These are phyloP conservation scores for Jimgerdemannia flammicorona DNA, from an alignment of 192 early-diverging fungal genomes.

Conservation along the genomic window DNA sequence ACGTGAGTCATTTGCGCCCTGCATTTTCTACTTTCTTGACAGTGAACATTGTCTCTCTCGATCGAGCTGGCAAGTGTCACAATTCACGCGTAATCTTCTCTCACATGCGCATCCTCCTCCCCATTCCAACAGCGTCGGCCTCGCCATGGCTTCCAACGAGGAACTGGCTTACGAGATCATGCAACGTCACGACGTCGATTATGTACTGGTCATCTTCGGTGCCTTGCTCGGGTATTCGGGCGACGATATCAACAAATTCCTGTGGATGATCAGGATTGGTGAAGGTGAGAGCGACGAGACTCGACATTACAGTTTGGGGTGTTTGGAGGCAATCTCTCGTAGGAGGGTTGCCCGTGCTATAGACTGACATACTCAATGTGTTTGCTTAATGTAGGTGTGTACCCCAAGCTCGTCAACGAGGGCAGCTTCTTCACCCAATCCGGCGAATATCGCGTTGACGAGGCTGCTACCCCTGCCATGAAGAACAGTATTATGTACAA, in stretches of 20 bases:
- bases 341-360: neutral
- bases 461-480: constrained; percentile 87
- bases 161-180: constrained; percentile 92
- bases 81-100: too few species aligned
- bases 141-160: constrained; percentile 87
- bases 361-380: too few species aligned
- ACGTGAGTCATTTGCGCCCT: constrained; percentile 14
- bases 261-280: constrained; percentile 99
- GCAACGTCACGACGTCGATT: constrained; percentile 91
- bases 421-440: constrained; percentile 78
- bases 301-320: neutral
- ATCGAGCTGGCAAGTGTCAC: too few species aligned
- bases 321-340: too few species aligned
- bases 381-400: constrained; percentile 51
- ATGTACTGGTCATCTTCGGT: constrained; percentile 97
- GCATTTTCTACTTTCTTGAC: too few species aligned
- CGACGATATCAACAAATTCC: constrained; percentile 99
- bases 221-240: constrained; percentile 96
- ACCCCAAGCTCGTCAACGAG: constrained; percentile 92
- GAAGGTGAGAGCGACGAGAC: constrained; percentile 53
- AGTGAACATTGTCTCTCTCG: too few species aligned
- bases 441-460: constrained; percentile 94
- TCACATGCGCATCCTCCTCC: constrained; percentile 24
- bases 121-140: constrained; percentile 59
- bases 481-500: constrained; percentile 94